These are phyloP conservation scores for Leishmania mexicana DNA, from an alignment of 208 protist genomes.

Conservation along the genomic window DNA sequence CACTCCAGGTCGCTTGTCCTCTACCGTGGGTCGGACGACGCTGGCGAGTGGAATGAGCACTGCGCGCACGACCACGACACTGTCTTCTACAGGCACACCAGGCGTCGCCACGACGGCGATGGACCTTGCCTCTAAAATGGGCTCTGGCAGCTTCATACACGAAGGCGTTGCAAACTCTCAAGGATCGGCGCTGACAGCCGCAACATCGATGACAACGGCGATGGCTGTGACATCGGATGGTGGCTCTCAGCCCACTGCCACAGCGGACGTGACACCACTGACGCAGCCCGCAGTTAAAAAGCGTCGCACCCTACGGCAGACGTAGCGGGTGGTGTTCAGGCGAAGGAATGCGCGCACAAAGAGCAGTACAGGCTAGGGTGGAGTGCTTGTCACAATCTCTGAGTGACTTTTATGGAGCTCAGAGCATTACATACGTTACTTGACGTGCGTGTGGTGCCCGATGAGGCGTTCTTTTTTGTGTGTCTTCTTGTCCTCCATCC, in stretches of 20 bases:
- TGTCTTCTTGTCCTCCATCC: neutral
- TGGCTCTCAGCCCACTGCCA: constrained; percentile 17
- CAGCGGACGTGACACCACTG: constrained; percentile 20
- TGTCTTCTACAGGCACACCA: neutral
- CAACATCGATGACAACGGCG: constrained; percentile 27
- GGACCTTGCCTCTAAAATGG: constrained; percentile 5
- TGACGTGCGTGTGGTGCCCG: neutral
- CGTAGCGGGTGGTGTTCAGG: constrained; percentile 17
- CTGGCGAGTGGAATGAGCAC: constrained; percentile 10
- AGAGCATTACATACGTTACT: neutral
- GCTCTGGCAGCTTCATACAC: constrained; percentile 13
- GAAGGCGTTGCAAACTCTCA: constrained; percentile 29
- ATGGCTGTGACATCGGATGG: constrained; percentile 15
- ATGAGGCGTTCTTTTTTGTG: neutral
- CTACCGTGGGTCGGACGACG: constrained; percentile 1
- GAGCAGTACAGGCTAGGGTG: neutral
- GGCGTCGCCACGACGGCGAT: neutral
- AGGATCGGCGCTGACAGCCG: constrained; percentile 18
- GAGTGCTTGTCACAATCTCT: neutral
- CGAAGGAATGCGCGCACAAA: neutral
- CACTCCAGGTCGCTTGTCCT: constrained; percentile 12
- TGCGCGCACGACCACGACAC: constrained; percentile 29
- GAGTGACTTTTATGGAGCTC: neutral
- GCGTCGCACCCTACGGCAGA: constrained; percentile 80
- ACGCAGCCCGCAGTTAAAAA: constrained; percentile 75